Evolutionary conservation across 495 filamentous ascomycete genomes (phyloP).

Genomic region (Physcia stellaris): DNA sequence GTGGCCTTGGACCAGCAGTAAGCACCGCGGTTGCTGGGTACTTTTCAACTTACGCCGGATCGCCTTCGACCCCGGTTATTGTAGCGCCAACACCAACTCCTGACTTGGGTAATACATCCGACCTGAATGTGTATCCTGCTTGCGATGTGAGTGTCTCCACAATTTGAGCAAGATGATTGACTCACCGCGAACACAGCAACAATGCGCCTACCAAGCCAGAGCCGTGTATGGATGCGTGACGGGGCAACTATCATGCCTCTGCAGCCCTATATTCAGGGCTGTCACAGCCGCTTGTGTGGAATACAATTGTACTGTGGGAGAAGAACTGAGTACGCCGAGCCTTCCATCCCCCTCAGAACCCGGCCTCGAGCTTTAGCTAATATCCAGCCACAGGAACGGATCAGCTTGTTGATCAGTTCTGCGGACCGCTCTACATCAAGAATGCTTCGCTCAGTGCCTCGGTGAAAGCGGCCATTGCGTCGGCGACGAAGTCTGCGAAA

Average conservation of each 20-base stretch:
- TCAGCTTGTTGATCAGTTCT: conserved; percentile 2
- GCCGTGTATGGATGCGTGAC: too few relatives aligned
- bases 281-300: conserved; percentile 2
- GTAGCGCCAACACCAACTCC: background rate
- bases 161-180: too few relatives aligned
- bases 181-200: too few relatives aligned
- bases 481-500: conserved; percentile 44
- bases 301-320: background rate
- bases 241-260: too few relatives aligned
- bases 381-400: background rate
- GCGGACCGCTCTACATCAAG: background rate
- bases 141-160: conserved; percentile 5
- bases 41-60: background rate
- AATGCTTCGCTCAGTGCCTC: background rate
- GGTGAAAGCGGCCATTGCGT: conserved; percentile 33
- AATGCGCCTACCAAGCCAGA: too few relatives aligned
- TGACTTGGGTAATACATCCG: background rate
- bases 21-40: background rate
- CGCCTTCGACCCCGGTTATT: background rate
- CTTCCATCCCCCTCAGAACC: background rate
- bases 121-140: conserved; percentile 2
- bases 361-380: background rate
- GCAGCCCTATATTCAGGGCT: too few relatives aligned
- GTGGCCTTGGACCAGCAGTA: conserved; percentile 1
- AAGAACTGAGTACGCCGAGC: background rate